Conservation (phyloP, 139 green algal species). For the Auxenochlorella pyrenoidosa region DNA sequence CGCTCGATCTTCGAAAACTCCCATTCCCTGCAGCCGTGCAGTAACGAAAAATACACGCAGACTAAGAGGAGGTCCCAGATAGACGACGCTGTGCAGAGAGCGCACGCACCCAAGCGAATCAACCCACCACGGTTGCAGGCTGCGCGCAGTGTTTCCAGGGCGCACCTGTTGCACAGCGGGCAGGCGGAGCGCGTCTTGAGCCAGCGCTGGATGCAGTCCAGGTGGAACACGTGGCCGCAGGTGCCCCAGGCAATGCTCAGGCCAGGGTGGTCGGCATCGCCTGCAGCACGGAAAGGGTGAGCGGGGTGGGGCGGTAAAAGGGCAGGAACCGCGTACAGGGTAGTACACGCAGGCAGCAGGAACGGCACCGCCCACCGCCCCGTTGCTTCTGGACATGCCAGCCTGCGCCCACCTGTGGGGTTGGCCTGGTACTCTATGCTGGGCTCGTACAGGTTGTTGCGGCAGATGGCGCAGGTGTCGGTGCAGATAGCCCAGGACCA, state of each 20-base stretch:
- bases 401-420: constrained; percentile 72
- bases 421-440: constrained; percentile 99
- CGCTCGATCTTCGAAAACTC: constrained; percentile 23
- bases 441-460: constrained; percentile 98
- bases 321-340: not conserved
- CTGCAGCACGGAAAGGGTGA: constrained; percentile 5
- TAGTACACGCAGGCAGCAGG: not conserved
- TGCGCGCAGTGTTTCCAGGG: too few species aligned
- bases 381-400: not conserved
- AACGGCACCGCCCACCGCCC: not conserved
- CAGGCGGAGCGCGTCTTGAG: constrained; percentile 84
- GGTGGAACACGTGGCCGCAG: constrained; percentile 98
- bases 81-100: not conserved
- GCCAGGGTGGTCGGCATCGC: constrained; percentile 89
- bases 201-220: constrained; percentile 98
- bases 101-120: not conserved
- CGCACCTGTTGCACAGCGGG: constrained; percentile 31
- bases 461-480: constrained; percentile 97
- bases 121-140: not conserved
- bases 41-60: not conserved
- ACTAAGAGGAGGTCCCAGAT: not conserved
- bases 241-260: constrained; percentile 94
- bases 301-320: not conserved
- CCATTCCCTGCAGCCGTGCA: not conserved
- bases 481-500: constrained; percentile 97